A percentile compares a stretch with the other conserved stretches of the same genome.
phyloP scores from a whole-genome alignment of 2,329 filamentous ascomycete genomes.

The Immersiporthe knoxdaviesiana region DNA sequence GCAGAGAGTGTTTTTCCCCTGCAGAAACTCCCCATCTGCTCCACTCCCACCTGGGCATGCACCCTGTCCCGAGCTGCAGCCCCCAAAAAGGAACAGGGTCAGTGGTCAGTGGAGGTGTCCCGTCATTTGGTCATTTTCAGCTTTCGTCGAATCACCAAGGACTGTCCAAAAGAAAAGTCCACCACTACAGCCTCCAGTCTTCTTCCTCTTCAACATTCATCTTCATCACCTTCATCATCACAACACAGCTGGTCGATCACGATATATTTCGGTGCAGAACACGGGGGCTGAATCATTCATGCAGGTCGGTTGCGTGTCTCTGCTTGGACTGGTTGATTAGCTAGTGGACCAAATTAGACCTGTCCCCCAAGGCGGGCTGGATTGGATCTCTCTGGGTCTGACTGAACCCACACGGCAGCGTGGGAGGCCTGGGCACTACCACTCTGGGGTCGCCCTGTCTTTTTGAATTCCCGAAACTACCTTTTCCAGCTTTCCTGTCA shows the following conservation, averaged over 20 bases:
- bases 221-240: neutral
- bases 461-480: slow-evolving; percentile 20
- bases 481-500: slow-evolving; percentile 12
- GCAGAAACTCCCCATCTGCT: slow-evolving; percentile 20
- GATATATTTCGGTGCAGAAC: neutral
- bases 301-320: neutral
- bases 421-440: neutral
- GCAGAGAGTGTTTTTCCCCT: neutral
- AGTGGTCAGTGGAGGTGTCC: too few species aligned
- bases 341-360: slow-evolving; percentile 2
- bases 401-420: neutral
- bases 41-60: slow-evolving; percentile 13
- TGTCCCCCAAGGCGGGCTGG: neutral
- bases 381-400: slow-evolving; percentile 3
- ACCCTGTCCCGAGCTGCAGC: slow-evolving; percentile 17
- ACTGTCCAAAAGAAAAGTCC: too few species aligned
- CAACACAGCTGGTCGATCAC: neutral
- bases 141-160: neutral
- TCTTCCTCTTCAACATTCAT: neutral
- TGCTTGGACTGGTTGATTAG: slow-evolving; percentile 1
- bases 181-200: neutral
- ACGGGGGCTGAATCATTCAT: slow-evolving; percentile 6
- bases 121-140: slow-evolving; percentile 3
- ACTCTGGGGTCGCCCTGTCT: slow-evolving; percentile 10
- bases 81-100: slow-evolving; percentile 8